Conservation (phyloP, 2,329 filamentous ascomycete species). For the Talaromyces islandicus region DNA sequence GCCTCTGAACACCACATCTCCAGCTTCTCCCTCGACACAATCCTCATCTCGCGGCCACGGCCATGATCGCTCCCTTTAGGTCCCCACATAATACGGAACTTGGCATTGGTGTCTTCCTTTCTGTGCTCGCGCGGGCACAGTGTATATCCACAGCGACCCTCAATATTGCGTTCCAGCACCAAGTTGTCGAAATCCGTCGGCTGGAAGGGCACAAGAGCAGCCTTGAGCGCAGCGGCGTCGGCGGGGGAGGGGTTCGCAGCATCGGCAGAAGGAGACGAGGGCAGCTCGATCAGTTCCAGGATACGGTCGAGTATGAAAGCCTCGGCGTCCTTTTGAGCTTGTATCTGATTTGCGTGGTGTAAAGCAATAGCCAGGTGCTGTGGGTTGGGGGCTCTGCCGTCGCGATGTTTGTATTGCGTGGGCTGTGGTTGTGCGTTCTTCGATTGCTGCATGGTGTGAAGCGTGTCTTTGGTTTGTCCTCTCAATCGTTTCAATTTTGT, state of each 20-base stretch:
- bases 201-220: conserved; percentile 67
- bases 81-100: conserved; percentile 62
- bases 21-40: conserved; percentile 65
- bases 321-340: conserved; percentile 75
- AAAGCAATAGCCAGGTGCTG: conserved; percentile 59
- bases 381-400: conserved; percentile 27
- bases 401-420: conserved; percentile 25
- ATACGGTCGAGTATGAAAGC: conserved; percentile 65
- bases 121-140: conserved; percentile 66
- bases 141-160: conserved; percentile 74
- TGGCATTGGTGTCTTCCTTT: conserved; percentile 51
- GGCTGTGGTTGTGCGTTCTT: conserved; percentile 11
- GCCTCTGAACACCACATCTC: conserved; percentile 81
- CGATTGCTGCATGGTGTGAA: background rate
- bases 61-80: conserved; percentile 42
- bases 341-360: conserved; percentile 74
- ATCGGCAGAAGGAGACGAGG: conserved; percentile 47
- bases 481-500: background rate
- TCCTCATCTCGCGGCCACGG: conserved; percentile 51
- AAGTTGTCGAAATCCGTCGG: conserved; percentile 85
- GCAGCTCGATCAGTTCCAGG: conserved; percentile 63
- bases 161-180: conserved; percentile 81
- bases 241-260: conserved; percentile 48
- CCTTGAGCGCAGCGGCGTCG: conserved; percentile 62
- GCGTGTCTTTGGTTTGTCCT: no score